Base-by-base conservation (phyloP, 208 protist genomes). In the Trypanosoma rangeli region DNA sequence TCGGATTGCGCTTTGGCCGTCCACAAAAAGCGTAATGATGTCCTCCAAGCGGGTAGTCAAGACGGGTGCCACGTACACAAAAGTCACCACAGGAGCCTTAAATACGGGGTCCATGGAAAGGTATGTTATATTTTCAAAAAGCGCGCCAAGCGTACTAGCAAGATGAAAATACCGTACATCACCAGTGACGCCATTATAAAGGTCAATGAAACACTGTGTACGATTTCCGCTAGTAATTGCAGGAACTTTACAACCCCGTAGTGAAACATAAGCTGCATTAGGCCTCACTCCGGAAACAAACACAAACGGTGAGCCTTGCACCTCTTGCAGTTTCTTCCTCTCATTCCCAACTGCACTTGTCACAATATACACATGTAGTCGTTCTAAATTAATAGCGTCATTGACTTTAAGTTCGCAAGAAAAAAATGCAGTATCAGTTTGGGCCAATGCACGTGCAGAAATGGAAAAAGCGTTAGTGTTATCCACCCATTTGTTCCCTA, bases 151-250 rank as follows among this genome's bases (percentile, higher is more conserved):
- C 15, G 60, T 58, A 20, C 70, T 83, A 60, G 58, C 53, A 35
- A 88, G 62, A 48, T 60, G 18, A 70, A 77, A 88, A 66, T 80
- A 83, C n/a, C 44, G 20, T 15, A 74, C 29, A 56, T 88, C 79
- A 26, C 79, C 83, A 16, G 79, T 74, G 0, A 85, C 77, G 62
- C 72, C 77, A 52, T 76, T 77, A 16, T 68, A 24, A 29, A 88
- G 62, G 55, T 88, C 79, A 56, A 79, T 75, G 53, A 70, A 82
- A 68, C 83, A 88, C 57, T 57, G 20, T 1, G 83, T 84, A n/a
- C 60, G 66, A 61, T 79, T 79, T 46, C 72, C 65, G n/a, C 73
- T 63, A 42, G 35, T 60, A 57, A 88, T 68, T 35, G 76, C 62
- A 33, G 66, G 68, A 33, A 61, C 50, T 48, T 55, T 29, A 52